These are phyloP conservation scores for Speleostelium caveatum DNA, from an alignment of 78 protist species.

Conservation along the genomic window DNA sequence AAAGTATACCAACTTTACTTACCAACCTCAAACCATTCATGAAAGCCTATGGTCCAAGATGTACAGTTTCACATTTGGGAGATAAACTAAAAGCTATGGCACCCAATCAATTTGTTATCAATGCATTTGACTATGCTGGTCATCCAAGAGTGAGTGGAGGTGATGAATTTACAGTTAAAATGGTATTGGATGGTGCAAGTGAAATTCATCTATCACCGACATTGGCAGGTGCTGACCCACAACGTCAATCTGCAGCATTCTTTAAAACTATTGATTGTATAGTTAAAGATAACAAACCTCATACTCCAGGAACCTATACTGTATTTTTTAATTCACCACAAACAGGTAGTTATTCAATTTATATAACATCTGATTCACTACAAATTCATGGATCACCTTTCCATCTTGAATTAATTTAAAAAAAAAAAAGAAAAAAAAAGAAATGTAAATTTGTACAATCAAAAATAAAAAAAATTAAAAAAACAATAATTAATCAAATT, in stretches of 20 bases:
- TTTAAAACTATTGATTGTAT: slow-evolving; percentile 56
- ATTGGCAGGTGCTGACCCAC: no score
- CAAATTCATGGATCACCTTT: slow-evolving; percentile 75
- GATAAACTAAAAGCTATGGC: slow-evolving; percentile 37
- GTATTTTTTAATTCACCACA: slow-evolving; percentile 76
- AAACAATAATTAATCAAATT: no score
- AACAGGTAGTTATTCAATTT: slow-evolving; percentile 50
- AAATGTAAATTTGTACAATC: no score
- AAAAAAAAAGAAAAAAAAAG: not conserved
- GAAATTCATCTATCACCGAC: not conserved
- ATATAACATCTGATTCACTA: slow-evolving; percentile 35
- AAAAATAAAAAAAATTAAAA: no score
- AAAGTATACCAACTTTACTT: slow-evolving; percentile 54
- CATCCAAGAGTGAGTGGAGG: slow-evolving; percentile 58
- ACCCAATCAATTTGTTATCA: slow-evolving; percentile 52
- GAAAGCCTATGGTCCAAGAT: slow-evolving; percentile 71
- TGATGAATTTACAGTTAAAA: slow-evolving; percentile 53
- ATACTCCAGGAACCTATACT: slow-evolving; percentile 55
- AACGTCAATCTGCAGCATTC: slow-evolving; percentile 10
- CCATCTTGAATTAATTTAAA: slow-evolving; percentile 41
- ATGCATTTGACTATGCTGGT: slow-evolving; percentile 31
- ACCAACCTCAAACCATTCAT: slow-evolving; percentile 63
- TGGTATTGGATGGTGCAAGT: slow-evolving; percentile 50
- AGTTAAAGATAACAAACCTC: slow-evolving; percentile 52
- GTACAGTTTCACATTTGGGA: slow-evolving; percentile 14